Base-by-base conservation (phyloP, 2,329 filamentous ascomycete species). In the Zymoseptoria tritici region DNA sequence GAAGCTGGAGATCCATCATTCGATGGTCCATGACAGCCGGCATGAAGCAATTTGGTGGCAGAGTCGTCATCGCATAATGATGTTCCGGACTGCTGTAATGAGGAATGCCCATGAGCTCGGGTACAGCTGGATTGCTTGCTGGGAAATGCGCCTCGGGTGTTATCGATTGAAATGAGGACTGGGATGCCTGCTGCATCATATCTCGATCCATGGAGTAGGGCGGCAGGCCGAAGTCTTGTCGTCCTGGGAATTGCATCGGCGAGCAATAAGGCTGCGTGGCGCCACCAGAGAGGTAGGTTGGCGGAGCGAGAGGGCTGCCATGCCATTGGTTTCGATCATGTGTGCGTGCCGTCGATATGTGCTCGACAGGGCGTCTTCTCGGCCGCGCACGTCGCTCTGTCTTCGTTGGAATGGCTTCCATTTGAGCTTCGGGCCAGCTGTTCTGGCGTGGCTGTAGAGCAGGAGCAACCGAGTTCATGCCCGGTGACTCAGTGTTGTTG, bases 151-250 rank as follows among this genome's bases (percentile, higher is more conserved):
- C 36, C 13, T 46, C 36, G 51, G 49, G 64, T 4, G 64, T 64
- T 11, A 64, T 51, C 7, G 62, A 54, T 13, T 68, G 63, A 36
- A 67, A 65, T 24, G 66, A 62, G 26, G 68, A 64, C 52, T 67
- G 63, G 5, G 65, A 59, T 1, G 62, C 20, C n/a, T 66, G 60
- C n/a, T 64, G 63, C 4, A 63, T 49, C n/a, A 60, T 59, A n/a
- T 58, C 55, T 13, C 56, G 52, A 29, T 52, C 50, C 9, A 60
- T 53, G 20, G 58, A 64, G 42, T 59, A 62, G 9, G 55, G 61
- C 8, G 58, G 51, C n/a, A 62, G 61, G 21, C 57, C 53, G 51
- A 58, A 65, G 52, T 61, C 59, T 52, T 61, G 61, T 19, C 53
- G 56, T 13, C 59, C 61, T 31, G 57, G 58, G 19, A 65, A 65